Percentiles rank a stretch among this genome's conserved stretches.
Conservation (phyloP, 1,284 basidiomycete species). For the Inonotus hispidus region DNA sequence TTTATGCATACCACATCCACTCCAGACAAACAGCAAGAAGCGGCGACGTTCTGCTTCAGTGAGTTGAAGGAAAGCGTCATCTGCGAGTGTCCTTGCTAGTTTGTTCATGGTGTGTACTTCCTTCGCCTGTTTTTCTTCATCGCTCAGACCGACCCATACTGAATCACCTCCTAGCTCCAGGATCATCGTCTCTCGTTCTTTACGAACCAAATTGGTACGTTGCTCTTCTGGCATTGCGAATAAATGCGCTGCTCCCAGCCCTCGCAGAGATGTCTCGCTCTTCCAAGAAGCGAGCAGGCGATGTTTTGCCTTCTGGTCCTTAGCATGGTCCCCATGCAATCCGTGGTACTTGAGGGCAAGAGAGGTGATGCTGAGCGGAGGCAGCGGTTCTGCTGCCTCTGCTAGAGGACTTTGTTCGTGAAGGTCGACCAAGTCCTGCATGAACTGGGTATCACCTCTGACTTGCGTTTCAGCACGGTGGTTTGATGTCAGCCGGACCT, state of each 20-base stretch:
- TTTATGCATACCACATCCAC: slow-evolving; percentile 27
- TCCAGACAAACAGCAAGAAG: slow-evolving; percentile 20
- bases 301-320: slow-evolving; percentile 14
- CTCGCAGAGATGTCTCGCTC: slow-evolving; percentile 20
- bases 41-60: slow-evolving; percentile 15
- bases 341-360: slow-evolving; percentile 12
- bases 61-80: slow-evolving; percentile 19
- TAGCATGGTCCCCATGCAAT: slow-evolving; percentile 6
- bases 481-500: slow-evolving; percentile 4
- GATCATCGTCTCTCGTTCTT: background rate
- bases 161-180: background rate
- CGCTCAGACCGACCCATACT: slow-evolving; percentile 19
- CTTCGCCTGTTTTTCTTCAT: slow-evolving; percentile 3
- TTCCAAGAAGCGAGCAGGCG: slow-evolving; percentile 20
- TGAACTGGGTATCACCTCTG: background rate
- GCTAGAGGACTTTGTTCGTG: background rate
- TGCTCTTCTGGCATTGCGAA: background rate
- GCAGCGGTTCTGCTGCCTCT: background rate
- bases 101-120: slow-evolving; percentile 13
- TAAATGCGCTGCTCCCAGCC: slow-evolving; percentile 14
- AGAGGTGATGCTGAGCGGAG: background rate
- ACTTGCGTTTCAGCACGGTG: slow-evolving; percentile 7
- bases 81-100: slow-evolving; percentile 14
- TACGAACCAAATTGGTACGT: background rate
- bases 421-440: background rate